A percentile compares a stretch with the other conserved stretches of the same genome.
phyloP scores from a whole-genome alignment of 2,329 filamentous ascomycete species.

The Epichloe uncinata region DNA sequence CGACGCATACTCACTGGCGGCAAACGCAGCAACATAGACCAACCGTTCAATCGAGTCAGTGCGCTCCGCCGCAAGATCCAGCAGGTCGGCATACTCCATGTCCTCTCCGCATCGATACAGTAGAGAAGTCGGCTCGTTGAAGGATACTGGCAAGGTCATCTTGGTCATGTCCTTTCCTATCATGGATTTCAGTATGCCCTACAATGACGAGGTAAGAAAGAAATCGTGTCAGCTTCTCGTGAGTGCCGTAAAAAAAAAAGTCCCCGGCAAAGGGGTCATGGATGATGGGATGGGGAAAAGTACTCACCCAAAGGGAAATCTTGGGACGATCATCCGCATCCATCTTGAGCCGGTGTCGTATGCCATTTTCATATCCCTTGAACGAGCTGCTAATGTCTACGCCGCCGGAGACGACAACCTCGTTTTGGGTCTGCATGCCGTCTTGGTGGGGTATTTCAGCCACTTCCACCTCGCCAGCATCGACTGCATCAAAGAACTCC shows the following conservation, averaged over 20 bases:
- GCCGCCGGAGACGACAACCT: conserved; percentile 26
- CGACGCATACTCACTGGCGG: conserved; percentile 90
- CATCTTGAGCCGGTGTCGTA: conserved; percentile 68
- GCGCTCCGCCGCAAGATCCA: conserved; percentile 78
- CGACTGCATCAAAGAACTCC: conserved; percentile 95
- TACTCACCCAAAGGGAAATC: conserved; percentile 78
- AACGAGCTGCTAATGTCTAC: conserved; percentile 65
- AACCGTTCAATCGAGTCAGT: conserved; percentile 80
- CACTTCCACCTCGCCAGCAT: conserved; percentile 80
- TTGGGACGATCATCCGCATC: conserved; percentile 88
- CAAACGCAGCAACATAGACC: conserved; percentile 90
- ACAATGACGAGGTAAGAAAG: not conserved
- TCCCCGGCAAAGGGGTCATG: too few relatives aligned
- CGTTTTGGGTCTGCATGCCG: conserved; percentile 25
- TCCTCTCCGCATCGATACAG: conserved; percentile 93
- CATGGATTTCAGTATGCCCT: conserved; percentile 98
- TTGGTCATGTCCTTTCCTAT: conserved; percentile 99
- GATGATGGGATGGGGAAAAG: conserved; percentile 7
- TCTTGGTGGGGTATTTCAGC: conserved; percentile 48
- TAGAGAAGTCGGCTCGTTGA: conserved; percentile 95
- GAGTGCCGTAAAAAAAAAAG: too few relatives aligned
- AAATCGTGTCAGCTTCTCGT: not conserved
- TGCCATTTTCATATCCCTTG: conserved; percentile 80
- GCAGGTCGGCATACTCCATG: conserved; percentile 91
- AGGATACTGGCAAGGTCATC: conserved; percentile 96